Conservation (phyloP, 2,329 filamentous ascomycete genomes). For the Cladorrhinum sp. region DNA sequence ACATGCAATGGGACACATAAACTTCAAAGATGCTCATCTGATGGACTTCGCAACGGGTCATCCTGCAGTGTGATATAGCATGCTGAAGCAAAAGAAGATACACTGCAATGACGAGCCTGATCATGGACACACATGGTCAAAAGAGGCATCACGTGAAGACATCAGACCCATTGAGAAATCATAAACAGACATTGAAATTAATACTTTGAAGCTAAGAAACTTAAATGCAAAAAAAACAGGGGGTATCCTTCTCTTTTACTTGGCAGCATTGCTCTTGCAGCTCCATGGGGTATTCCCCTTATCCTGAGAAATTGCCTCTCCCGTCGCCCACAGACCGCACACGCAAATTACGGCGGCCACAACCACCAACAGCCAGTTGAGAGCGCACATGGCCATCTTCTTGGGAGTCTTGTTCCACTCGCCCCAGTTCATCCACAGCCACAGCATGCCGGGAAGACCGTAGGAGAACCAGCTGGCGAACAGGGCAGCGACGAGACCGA, state of each 20-base stretch:
- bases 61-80: too few relatives aligned
- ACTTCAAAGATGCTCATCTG: too few relatives aligned
- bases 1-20: too few relatives aligned
- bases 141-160: too few relatives aligned
- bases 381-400: conserved; percentile 6
- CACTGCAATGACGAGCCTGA: too few relatives aligned
- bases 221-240: neutral
- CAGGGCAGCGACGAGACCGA: conserved; percentile 60
- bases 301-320: conserved; percentile 19
- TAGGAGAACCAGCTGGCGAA: conserved; percentile 68
- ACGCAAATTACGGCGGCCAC: conserved; percentile 1
- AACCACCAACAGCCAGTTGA: conserved; percentile 11
- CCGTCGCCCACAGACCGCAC: conserved; percentile 17
- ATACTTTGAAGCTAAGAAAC: neutral
- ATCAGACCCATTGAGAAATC: too few relatives aligned
- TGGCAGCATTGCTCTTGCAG: conserved; percentile 16
- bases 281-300: conserved; percentile 12
- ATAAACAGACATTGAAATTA: too few relatives aligned
- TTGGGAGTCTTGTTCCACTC: conserved; percentile 29
- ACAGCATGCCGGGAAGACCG: conserved; percentile 46
- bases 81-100: too few relatives aligned
- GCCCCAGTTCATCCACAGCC: conserved; percentile 47
- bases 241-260: conserved; percentile 1
- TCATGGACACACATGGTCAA: too few relatives aligned
- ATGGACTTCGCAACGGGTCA: too few relatives aligned